These are phyloP conservation scores for Penicillium roqueforti DNA, from an alignment of 495 filamentous ascomycete species.

Conservation along the genomic window DNA sequence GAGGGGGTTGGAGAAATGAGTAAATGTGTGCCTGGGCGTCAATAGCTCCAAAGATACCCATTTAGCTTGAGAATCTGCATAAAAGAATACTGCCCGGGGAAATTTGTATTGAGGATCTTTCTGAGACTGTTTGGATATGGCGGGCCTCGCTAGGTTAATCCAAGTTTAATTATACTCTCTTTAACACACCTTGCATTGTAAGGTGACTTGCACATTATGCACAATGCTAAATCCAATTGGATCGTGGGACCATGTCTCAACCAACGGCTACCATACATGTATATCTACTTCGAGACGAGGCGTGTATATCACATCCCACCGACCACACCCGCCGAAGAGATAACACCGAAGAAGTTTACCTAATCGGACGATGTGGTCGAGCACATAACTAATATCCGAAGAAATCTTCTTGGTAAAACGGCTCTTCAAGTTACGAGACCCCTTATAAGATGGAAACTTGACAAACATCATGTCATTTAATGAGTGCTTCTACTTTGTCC, in stretches of 20 bases:
- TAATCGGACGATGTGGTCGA: not conserved
- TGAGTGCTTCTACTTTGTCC: slow-evolving; percentile 29
- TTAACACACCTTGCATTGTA: too few species aligned
- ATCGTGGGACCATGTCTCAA: not conserved
- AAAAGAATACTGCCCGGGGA: not conserved
- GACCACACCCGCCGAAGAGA: too few species aligned
- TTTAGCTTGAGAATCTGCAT: not conserved
- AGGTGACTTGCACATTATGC: too few species aligned
- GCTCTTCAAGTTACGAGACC: not conserved
- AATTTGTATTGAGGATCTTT: not conserved
- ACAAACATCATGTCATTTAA: too few species aligned
- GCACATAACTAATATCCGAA: not conserved
- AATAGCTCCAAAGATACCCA: not conserved
- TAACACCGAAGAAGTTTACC: too few species aligned
- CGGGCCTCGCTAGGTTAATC: too few species aligned
- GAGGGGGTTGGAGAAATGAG: not conserved
- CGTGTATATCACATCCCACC: too few species aligned
- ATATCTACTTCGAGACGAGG: not conserved
- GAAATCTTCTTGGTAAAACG: not conserved
- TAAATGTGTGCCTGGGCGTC: not conserved
- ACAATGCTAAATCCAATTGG: not conserved
- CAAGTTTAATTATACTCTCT: too few species aligned
- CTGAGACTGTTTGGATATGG: too few species aligned
- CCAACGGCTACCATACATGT: not conserved
- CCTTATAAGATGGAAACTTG: too few species aligned